These are phyloP conservation scores for Podila epigama DNA, from an alignment of 192 early-diverging fungal genomes.

Conservation along the genomic window DNA sequence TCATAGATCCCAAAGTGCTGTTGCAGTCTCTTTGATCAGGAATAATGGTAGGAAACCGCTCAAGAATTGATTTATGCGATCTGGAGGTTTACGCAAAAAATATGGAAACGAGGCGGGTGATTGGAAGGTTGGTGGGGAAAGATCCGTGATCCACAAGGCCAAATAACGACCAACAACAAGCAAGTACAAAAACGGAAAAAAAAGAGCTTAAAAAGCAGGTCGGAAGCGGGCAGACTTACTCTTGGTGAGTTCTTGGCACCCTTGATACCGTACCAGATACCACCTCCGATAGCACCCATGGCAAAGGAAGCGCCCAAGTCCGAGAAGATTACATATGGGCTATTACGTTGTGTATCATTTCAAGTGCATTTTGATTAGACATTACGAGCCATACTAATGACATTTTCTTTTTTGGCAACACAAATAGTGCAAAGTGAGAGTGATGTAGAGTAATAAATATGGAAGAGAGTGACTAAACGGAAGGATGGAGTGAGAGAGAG, in stretches of 20 bases:
- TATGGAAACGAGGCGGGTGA: too few relatives aligned
- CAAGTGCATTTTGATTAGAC: background rate
- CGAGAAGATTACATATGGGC: conserved; percentile 88
- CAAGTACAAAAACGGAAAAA: background rate
- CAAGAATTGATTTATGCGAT: too few relatives aligned
- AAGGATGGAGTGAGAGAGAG: background rate
- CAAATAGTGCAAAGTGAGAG: background rate
- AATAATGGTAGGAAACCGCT: too few relatives aligned
- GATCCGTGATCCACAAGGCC: too few relatives aligned
- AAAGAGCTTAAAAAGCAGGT: background rate
- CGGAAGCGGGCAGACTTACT: conserved; percentile 49
- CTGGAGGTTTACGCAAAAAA: too few relatives aligned
- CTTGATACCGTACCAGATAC: conserved; percentile 97
- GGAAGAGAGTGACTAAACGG: too few relatives aligned
- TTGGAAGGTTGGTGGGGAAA: too few relatives aligned
- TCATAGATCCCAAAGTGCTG: too few relatives aligned
- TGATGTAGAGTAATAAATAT: background rate
- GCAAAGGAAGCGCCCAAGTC: conserved; percentile 89
- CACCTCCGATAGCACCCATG: conserved; percentile 96
- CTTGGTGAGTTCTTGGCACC: conserved; percentile 98
- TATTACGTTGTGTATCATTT: conserved; percentile 3
- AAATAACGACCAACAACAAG: too few relatives aligned
- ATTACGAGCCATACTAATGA: background rate
- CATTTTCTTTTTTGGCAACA: too few relatives aligned
- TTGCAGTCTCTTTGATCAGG: too few relatives aligned